Percentiles rank a stretch among this genome's conserved stretches.
Evolutionary conservation across 2,329 filamentous ascomycete genomes (phyloP).

Genomic region (Dactylonectria estremocensis): DNA sequence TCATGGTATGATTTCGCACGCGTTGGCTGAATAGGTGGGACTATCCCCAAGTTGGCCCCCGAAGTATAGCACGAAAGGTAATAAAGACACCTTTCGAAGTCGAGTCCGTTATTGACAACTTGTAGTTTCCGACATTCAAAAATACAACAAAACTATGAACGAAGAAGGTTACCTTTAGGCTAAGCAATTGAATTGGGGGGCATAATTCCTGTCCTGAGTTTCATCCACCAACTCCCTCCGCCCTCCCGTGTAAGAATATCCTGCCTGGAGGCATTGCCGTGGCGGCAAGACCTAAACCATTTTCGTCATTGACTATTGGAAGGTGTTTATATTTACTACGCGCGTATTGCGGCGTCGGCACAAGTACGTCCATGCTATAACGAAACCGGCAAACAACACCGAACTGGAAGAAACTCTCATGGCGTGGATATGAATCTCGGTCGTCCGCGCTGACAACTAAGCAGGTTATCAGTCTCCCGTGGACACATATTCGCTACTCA

Average conservation of each 20-base stretch:
- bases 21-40: not conserved
- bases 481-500: not conserved
- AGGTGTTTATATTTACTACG: not conserved
- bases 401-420: not conserved
- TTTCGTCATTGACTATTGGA: not conserved
- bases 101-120: not conserved
- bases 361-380: not conserved
- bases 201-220: not conserved
- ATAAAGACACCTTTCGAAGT: not conserved
- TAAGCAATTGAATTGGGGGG: not conserved
- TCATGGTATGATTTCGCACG: not conserved
- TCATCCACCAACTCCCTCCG: not conserved
- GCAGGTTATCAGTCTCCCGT: not conserved
- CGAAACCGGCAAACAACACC: not conserved
- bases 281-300: not conserved
- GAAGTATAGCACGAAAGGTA: not conserved
- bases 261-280: not conserved
- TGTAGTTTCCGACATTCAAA: too few relatives aligned
- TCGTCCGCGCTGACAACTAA: not conserved
- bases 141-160: not conserved
- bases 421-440: not conserved
- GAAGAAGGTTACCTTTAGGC: not conserved
- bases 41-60: rapidly evolving
- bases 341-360: not conserved
- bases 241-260: not conserved